Percentiles rank a stretch among this genome's conserved stretches.
phyloP scores from a whole-genome alignment of 805 yeast species.

The Millerozyma miso region DNA sequence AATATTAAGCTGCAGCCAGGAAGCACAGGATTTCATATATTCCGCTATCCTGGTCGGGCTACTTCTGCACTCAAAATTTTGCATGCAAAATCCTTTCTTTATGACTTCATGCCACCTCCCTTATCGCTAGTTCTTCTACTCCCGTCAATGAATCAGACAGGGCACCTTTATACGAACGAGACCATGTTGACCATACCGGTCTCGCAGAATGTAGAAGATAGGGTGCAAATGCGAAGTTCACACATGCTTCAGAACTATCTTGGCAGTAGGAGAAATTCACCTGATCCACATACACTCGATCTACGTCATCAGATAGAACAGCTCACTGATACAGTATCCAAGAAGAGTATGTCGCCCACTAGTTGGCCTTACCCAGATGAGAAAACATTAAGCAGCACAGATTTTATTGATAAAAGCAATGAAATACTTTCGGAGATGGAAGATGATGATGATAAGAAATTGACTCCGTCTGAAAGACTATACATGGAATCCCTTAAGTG shows the following conservation, averaged over 20 bases:
- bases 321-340: slow-evolving; percentile 4
- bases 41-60: slow-evolving; percentile 28
- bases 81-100: slow-evolving; percentile 35
- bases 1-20: slow-evolving; percentile 5
- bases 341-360: not conserved
- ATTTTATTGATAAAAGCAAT: slow-evolving; percentile 21
- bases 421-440: slow-evolving; percentile 9
- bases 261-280: slow-evolving; percentile 1
- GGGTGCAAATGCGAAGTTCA: slow-evolving; percentile 8
- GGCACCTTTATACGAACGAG: not conserved
- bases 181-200: slow-evolving; percentile 12
- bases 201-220: slow-evolving; percentile 11
- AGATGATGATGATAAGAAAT: not conserved
- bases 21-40: slow-evolving; percentile 39
- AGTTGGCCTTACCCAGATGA: not conserved
- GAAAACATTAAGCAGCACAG: slow-evolving; percentile 12
- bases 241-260: slow-evolving; percentile 4
- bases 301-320: slow-evolving; percentile 10
- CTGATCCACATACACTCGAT: slow-evolving; percentile 10
- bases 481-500: slow-evolving; percentile 15
- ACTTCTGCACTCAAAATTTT: slow-evolving; percentile 21
- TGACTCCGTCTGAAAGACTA: slow-evolving; percentile 9
- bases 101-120: slow-evolving; percentile 41
- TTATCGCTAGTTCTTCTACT: slow-evolving; percentile 25
- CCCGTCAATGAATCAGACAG: slow-evolving; percentile 11